A percentile compares a stretch with the other conserved stretches of the same genome.
These are phyloP conservation scores for Huntiella omanensis DNA, from an alignment of 2,329 filamentous ascomycete species.

Conservation along the genomic window DNA sequence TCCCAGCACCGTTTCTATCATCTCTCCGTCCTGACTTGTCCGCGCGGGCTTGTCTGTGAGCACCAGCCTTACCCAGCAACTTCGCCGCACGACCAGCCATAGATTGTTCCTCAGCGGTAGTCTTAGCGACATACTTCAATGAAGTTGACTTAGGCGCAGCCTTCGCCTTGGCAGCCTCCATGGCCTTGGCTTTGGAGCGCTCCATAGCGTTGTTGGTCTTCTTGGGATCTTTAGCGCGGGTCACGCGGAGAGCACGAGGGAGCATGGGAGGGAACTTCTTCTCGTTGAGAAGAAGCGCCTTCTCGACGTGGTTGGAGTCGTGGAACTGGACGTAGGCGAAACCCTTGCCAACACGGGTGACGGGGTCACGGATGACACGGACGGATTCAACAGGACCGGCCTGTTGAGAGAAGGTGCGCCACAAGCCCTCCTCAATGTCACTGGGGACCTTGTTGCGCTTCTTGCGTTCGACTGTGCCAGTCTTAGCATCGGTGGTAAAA, in stretches of 20 bases:
- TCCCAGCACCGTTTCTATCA: constrained; percentile 11
- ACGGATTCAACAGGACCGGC: constrained; percentile 81
- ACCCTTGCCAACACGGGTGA: constrained; percentile 86
- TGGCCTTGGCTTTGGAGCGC: constrained; percentile 17
- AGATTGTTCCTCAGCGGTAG: constrained; percentile 50
- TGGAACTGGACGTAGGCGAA: constrained; percentile 95
- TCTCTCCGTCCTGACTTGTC: constrained; percentile 3
- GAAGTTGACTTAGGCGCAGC: constrained; percentile 20
- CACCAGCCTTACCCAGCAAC: constrained; percentile 52
- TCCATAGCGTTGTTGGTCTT: constrained; percentile 37
- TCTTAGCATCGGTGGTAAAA: constrained; percentile 41
- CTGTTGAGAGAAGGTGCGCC: constrained; percentile 55
- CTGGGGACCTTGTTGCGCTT: constrained; percentile 57
- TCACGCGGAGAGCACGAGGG: constrained; percentile 72
- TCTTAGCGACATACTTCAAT: constrained; percentile 48
- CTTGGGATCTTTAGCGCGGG: constrained; percentile 58
- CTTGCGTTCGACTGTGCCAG: constrained; percentile 46
- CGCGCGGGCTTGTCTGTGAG: constrained; percentile 24
- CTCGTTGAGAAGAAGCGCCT: constrained; percentile 70
- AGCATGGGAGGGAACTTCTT: constrained; percentile 91
- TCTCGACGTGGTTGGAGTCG: constrained; percentile 74
- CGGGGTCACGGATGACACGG: constrained; percentile 72
- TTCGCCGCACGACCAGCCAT: constrained; percentile 54
- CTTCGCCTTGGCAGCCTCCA: constrained; percentile 20
- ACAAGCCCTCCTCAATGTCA: constrained; percentile 84